A percentile compares a stretch with the other conserved stretches of the same genome.
Evolutionary conservation across 768 basidiomycete species (phyloP).

Genomic region (Pleurotus platypus): DNA sequence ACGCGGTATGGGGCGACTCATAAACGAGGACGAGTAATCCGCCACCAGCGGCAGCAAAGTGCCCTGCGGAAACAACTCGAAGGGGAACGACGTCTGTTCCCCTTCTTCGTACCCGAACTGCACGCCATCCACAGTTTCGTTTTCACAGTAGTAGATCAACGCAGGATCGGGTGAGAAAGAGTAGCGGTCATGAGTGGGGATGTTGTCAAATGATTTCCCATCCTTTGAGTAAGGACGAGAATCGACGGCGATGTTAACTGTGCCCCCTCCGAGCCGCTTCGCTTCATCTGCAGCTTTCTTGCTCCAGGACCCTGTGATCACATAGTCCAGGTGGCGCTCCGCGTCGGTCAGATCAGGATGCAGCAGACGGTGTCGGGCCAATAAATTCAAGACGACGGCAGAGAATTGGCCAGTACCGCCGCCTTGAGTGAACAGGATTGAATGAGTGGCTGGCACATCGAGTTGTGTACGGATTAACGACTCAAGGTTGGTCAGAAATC

Average conservation of each 20-base stretch:
- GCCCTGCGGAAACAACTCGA: constrained; percentile 56
- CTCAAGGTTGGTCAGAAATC: constrained; percentile 61
- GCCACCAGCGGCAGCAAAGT: constrained; percentile 80
- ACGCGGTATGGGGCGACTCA: constrained; percentile 87
- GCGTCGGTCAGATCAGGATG: constrained; percentile 54
- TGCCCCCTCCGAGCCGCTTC: constrained; percentile 55
- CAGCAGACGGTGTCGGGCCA: constrained; percentile 78
- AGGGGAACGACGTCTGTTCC: constrained; percentile 74
- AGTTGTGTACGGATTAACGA: constrained; percentile 72
- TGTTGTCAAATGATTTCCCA: constrained; percentile 70
- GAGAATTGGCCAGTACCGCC: constrained; percentile 93
- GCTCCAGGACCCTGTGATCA: constrained; percentile 92
- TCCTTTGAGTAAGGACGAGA: constrained; percentile 57
- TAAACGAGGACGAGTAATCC: constrained; percentile 96
- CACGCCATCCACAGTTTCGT: constrained; percentile 96
- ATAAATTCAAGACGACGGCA: constrained; percentile 86
- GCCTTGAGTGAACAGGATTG: constrained; percentile 90
- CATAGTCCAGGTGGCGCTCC: constrained; percentile 77
- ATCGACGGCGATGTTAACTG: constrained; percentile 71
- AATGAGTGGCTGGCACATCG: constrained; percentile 77
- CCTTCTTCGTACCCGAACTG: constrained; percentile 68
- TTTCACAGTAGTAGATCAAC: constrained; percentile 97
- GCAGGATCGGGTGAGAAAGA: constrained; percentile 78
- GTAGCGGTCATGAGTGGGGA: constrained; percentile 75
- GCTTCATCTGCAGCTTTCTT: constrained; percentile 85